These are phyloP conservation scores for Westerdykella ornata DNA, from an alignment of 2,329 filamentous ascomycete species.

Conservation along the genomic window DNA sequence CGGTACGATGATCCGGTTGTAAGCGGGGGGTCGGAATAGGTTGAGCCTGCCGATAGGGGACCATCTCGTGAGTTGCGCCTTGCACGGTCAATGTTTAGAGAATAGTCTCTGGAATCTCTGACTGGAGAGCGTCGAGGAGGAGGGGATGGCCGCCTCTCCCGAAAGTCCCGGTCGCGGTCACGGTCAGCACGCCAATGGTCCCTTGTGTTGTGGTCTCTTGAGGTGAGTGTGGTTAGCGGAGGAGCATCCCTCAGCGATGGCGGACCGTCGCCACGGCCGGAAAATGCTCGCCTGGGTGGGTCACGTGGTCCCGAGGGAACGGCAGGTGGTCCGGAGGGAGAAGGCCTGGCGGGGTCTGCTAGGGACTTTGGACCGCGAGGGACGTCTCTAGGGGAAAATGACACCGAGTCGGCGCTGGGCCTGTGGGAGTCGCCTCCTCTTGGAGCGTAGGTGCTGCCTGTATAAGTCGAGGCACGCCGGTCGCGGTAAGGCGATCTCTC, in stretches of 20 bases:
- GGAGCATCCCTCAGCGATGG: constrained; percentile 52
- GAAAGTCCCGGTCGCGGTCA: constrained; percentile 43
- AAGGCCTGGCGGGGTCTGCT: constrained; percentile 53
- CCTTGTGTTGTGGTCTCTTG: constrained; percentile 58
- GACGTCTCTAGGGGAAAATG: constrained; percentile 49
- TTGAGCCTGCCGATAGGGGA: constrained; percentile 63
- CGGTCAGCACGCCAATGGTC: constrained; percentile 52
- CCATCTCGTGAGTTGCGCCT: constrained; percentile 66
- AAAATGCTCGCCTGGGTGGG: constrained; percentile 55
- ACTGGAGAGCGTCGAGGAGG: constrained; percentile 59
- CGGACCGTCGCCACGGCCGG: constrained; percentile 54
- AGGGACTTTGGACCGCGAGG: constrained; percentile 77
- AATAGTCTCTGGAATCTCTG: constrained; percentile 53
- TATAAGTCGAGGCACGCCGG: constrained; percentile 57
- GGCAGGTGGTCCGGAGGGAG: constrained; percentile 26
- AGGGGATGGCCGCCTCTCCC: constrained; percentile 55
- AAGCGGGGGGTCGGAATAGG: constrained; percentile 61
- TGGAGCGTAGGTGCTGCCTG: constrained; percentile 48
- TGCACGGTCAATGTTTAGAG: constrained; percentile 59
- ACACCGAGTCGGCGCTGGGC: constrained; percentile 22
- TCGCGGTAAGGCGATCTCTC: constrained; percentile 55
- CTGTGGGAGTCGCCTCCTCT: constrained; percentile 35
- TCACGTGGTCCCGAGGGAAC: constrained; percentile 47
- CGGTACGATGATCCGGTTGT: constrained; percentile 46
- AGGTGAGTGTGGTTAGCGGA: constrained; percentile 39